Evolutionary conservation across 495 filamentous ascomycete species (phyloP).

Genomic region (Hyaloscypha finlandica): DNA sequence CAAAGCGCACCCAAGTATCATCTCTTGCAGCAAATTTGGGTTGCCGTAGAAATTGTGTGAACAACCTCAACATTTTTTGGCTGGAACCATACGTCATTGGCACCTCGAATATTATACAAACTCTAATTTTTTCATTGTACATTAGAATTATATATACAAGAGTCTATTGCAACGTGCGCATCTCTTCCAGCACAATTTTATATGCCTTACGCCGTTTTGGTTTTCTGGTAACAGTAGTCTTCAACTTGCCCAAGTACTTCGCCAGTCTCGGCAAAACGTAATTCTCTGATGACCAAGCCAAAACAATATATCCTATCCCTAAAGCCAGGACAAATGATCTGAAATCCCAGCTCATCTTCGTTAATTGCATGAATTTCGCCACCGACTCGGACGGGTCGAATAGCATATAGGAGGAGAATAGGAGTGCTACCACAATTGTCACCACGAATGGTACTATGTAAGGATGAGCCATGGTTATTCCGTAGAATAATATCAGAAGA

Average conservation of each 20-base stretch:
- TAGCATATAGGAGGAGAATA: conserved; percentile 75
- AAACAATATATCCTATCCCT: conserved; percentile 62
- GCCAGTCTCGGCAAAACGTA: conserved; percentile 69
- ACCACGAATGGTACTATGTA: conserved; percentile 74
- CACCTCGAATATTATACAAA: neutral
- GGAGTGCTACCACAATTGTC: conserved; percentile 67
- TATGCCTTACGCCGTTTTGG: conserved; percentile 84
- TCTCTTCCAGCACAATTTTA: conserved; percentile 75
- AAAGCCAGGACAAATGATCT: conserved; percentile 68
- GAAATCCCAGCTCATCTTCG: conserved; percentile 68
- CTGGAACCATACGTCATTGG: conserved; percentile 4
- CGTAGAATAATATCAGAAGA: neutral
- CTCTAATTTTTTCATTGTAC: neutral
- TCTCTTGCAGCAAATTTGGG: neutral
- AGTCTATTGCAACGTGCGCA: conserved; percentile 44
- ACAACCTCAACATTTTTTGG: conserved; percentile 3
- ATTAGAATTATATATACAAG: neutral
- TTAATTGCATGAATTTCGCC: conserved; percentile 79
- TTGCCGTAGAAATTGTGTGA: conserved; percentile 5
- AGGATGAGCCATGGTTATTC: conserved; percentile 6
- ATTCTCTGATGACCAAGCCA: conserved; percentile 72
- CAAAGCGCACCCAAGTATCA: conserved; percentile 21
- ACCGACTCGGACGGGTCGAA: conserved; percentile 70
- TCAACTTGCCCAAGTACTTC: conserved; percentile 62
- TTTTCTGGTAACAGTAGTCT: conserved; percentile 53